Evolutionary conservation across 129 eudicot species (phyloP), one percentile per base, ranked within the genome.

Genomic region (Daucus carota): DNA sequence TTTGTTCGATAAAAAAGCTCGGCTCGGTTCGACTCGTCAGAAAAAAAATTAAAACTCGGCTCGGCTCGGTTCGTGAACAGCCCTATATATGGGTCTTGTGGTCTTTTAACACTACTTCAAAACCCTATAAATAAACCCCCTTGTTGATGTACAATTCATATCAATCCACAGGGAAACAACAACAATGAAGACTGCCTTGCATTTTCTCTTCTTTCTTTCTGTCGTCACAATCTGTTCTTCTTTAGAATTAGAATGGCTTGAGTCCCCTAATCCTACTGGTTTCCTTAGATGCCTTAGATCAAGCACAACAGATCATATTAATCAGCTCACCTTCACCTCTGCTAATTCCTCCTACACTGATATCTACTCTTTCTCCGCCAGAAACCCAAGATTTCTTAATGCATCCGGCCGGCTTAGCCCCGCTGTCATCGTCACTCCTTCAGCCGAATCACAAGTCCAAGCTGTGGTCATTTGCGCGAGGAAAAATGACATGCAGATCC

Each of bases 341-440:
- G 73, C 73, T 24, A 36, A 69, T 69, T 17, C 73, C 22, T 34
- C 44, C 8, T 69, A 32, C 73, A 69, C 73, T 2, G 29, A 40
- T 20, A 22, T 69, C 46, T 69, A 33, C 14, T 12, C 16, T 0
- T 69, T 36, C 73, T 69, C 73, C 13, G 16, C 43, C 9, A 22
- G 73, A 38, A 69, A 69, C 47, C 73, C 73, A 20, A 33, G 73
- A 22, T 69, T 69, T 41, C 43, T 69, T 12, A n/a, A n/a, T n/a
- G 29, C 3, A 3, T 69, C 73, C 5, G 45, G 38, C 47, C 73
- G 73, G 8, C 44, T 22, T 20, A 68, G 26, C 6, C 73, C 73
- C 17, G 28, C 73, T 5, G 46, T 68, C 28, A 68, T 68, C 20
- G 73, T 68, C 46, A 68, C 73, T 3, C 73, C 73, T n/a, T 22